Conservation (phyloP, 208 protist species). For the Trichomonas tenax region DNA sequence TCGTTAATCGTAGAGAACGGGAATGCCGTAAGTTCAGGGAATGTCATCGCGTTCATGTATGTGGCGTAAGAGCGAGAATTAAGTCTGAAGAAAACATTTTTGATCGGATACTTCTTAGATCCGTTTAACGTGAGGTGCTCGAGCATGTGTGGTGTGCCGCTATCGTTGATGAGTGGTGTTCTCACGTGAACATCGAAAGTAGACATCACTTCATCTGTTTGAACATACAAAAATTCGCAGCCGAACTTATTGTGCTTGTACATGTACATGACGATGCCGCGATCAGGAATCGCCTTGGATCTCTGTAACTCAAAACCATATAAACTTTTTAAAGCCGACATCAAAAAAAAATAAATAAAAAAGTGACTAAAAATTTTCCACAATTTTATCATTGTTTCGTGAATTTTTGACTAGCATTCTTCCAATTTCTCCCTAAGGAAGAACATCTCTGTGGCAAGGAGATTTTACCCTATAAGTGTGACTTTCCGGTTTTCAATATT, state of each 20-base stretch:
- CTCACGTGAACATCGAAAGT: slow-evolving; percentile 31
- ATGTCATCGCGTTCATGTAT: slow-evolving; percentile 46
- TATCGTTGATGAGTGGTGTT: slow-evolving; percentile 31
- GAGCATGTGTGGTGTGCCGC: slow-evolving; percentile 38
- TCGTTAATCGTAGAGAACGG: slow-evolving; percentile 31
- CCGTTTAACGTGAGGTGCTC: slow-evolving; percentile 45
- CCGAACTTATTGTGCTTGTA: background rate
- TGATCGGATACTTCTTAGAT: slow-evolving; percentile 33
- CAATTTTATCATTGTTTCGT: too few species aligned
- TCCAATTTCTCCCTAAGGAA: too few species aligned
- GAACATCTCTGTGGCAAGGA: too few species aligned
- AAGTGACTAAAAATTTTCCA: too few species aligned
- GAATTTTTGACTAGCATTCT: too few species aligned
- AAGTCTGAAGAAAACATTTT: slow-evolving; percentile 39
- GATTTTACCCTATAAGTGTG: too few species aligned
- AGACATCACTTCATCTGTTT: slow-evolving; percentile 26
- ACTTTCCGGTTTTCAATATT: too few species aligned
- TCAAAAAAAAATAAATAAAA: too few species aligned
- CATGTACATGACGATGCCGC: too few species aligned
- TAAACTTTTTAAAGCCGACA: too few species aligned
- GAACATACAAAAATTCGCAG: background rate
- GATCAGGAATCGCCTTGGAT: too few species aligned
- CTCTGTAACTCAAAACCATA: too few species aligned
- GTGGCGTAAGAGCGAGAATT: slow-evolving; percentile 36
- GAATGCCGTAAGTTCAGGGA: slow-evolving; percentile 35